phyloP scores from a whole-genome alignment of 192 early-diverging fungal genomes.

The Coemansia sp. region DNA sequence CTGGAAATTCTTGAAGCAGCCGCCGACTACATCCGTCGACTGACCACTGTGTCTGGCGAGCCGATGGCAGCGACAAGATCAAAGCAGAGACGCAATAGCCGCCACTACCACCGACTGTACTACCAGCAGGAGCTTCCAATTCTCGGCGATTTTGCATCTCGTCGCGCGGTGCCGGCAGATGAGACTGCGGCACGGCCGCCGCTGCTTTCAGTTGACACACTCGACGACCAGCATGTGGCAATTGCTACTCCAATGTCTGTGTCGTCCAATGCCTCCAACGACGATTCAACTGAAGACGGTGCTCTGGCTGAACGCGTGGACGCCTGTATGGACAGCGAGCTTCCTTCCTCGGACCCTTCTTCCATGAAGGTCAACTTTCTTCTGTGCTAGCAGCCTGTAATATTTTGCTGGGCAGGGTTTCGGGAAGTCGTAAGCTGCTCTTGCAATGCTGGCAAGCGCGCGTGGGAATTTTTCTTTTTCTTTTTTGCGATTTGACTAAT shows the following conservation, averaged over 20 bases:
- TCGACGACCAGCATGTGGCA: conserved; percentile 2
- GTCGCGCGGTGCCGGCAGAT: neutral
- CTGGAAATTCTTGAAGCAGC: conserved; percentile 50
- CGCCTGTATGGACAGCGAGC: neutral
- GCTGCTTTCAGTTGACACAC: neutral
- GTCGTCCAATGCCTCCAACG: conserved; percentile 14
- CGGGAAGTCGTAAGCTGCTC: no score
- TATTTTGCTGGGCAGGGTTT: no score
- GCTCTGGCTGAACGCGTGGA: conserved; percentile 5
- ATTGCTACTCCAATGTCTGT: conserved; percentile 24
- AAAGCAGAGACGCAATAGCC: neutral
- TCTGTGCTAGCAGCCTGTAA: conserved; percentile 25
- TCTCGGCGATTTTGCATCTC: neutral
- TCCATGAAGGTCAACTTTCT: conserved; percentile 47
- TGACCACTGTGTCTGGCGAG: conserved; percentile 4
- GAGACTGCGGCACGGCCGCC: neutral
- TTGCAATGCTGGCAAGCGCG: no score
- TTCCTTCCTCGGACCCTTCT: conserved; percentile 22
- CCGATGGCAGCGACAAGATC: neutral
- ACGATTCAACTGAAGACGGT: conserved; percentile 24
- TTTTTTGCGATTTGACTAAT: no score
- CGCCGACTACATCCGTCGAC: conserved; percentile 42
- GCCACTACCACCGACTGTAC: neutral
- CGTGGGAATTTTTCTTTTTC: no score
- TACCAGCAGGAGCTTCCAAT: neutral